Evolutionary conservation across 2,329 filamentous ascomycete species (phyloP).

Genomic region (Mycosphaerella sp.): DNA sequence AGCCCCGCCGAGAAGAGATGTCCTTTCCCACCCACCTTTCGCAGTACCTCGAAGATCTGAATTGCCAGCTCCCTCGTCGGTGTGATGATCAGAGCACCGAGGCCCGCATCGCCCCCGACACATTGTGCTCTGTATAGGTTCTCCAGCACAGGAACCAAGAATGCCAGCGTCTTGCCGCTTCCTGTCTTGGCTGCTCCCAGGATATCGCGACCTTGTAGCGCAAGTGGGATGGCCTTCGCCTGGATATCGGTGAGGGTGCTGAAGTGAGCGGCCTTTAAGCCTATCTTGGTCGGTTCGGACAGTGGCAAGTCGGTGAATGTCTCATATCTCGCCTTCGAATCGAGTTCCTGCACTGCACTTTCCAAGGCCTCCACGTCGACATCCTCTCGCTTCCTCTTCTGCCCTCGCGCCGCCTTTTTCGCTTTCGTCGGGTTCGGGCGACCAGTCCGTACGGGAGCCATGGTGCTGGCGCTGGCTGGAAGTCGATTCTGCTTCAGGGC

Average conservation of each 20-base stretch:
- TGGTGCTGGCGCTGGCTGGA: conserved; percentile 2
- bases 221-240: conserved; percentile 77
- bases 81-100: conserved; percentile 87
- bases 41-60: conserved; percentile 91
- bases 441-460: conserved; percentile 36
- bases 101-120: conserved; percentile 76
- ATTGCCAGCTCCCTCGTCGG: conserved; percentile 93
- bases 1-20: conserved; percentile 89
- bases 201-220: conserved; percentile 78
- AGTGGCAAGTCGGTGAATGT: conserved; percentile 81
- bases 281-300: conserved; percentile 69
- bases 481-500: background rate
- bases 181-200: conserved; percentile 93
- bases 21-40: conserved; percentile 75
- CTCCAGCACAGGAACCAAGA: conserved; percentile 85
- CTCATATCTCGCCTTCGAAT: conserved; percentile 56
- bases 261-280: conserved; percentile 82
- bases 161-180: conserved; percentile 90
- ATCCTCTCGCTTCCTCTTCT: conserved; percentile 26
- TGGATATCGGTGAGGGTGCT: conserved; percentile 89
- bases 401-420: conserved; percentile 45
- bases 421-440: conserved; percentile 48
- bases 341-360: conserved; percentile 43
- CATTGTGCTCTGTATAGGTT: conserved; percentile 84
- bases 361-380: conserved; percentile 27